A percentile compares a stretch with the other conserved stretches of the same genome.
Conservation (phyloP, 164 flowering plant genomes). For the Malania oleifera region DNA sequence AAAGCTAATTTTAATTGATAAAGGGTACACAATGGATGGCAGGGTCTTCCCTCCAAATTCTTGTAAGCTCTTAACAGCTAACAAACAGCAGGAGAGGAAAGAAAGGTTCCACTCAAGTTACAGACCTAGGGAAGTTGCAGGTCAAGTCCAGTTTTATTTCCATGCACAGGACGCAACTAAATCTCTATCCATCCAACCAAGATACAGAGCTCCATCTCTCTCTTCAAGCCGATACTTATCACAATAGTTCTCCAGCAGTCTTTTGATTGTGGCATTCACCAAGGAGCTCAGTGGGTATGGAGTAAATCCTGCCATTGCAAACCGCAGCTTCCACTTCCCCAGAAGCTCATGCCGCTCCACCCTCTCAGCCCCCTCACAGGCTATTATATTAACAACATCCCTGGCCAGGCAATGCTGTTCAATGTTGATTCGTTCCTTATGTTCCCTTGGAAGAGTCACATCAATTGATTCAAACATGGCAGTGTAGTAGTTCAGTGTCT, state of each 20-base stretch:
- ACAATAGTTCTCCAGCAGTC: slow-evolving; percentile 34
- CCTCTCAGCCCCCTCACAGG: slow-evolving; percentile 50
- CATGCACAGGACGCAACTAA: slow-evolving; percentile 55
- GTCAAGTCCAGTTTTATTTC: no score
- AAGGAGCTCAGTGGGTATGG: slow-evolving; percentile 44
- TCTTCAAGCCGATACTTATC: slow-evolving; percentile 43
- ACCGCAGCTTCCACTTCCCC: slow-evolving; percentile 49
- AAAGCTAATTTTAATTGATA: no score
- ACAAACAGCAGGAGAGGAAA: no score
- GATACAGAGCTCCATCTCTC: slow-evolving; percentile 44
- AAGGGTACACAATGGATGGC: no score
- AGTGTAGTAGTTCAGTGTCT: slow-evolving; percentile 38
- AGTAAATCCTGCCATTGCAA: slow-evolving; percentile 49
- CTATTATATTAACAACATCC: slow-evolving; percentile 51
- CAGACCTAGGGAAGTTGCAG: no score
- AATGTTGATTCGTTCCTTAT: slow-evolving; percentile 42
- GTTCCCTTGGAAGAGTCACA: slow-evolving; percentile 36
- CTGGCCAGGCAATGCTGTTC: slow-evolving; percentile 59
- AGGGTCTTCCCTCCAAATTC: no score
- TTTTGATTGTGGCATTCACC: slow-evolving; percentile 44
- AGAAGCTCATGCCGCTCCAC: slow-evolving; percentile 54
- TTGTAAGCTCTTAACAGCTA: no score
- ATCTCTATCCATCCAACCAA: slow-evolving; percentile 52
- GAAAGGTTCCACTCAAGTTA: no score
- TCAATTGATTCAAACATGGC: slow-evolving; percentile 61